phyloP scores from a whole-genome alignment of 108 stramenopile species.

The Seminavis robusta region DNA sequence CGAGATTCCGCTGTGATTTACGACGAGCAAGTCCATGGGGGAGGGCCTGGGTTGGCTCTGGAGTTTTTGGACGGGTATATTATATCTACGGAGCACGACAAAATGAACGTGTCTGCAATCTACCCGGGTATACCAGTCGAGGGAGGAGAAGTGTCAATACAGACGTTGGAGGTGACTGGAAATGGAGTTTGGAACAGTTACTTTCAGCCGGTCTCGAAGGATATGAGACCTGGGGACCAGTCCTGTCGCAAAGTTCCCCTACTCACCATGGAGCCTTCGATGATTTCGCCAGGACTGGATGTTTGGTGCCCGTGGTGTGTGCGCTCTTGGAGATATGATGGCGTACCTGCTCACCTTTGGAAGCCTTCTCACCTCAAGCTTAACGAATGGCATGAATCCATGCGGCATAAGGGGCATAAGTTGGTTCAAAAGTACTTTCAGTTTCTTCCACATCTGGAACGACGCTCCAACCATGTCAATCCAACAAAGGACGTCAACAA shows the following conservation, averaged over 20 bases:
- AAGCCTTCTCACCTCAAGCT: slow-evolving; percentile 3
- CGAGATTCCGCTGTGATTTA: slow-evolving; percentile 17
- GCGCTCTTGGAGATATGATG: slow-evolving; percentile 33
- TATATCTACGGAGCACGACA: background rate
- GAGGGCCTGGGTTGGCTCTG: background rate
- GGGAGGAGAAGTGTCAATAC: background rate
- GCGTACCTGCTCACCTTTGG: slow-evolving; percentile 20
- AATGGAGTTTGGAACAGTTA: slow-evolving; percentile 45
- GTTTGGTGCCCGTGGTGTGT: slow-evolving; percentile 24
- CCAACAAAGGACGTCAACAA: slow-evolving; percentile 5
- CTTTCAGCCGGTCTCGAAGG: slow-evolving; percentile 27
- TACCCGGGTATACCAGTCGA: background rate
- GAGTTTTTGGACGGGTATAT: background rate
- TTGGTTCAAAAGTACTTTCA: slow-evolving; percentile 24
- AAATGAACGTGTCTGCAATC: background rate
- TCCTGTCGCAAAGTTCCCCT: slow-evolving; percentile 35
- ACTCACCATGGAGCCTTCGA: slow-evolving; percentile 6
- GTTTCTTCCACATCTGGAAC: slow-evolving; percentile 24
- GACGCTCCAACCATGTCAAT: slow-evolving; percentile 20
- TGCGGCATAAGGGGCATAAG: slow-evolving; percentile 13
- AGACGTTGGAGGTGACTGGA: slow-evolving; percentile 3
- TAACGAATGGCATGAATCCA: slow-evolving; percentile 20
- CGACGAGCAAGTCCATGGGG: slow-evolving; percentile 29
- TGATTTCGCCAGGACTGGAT: slow-evolving; percentile 21
- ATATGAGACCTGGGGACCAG: slow-evolving; percentile 11